These are phyloP conservation scores for Phaeophleospora eucalypticola DNA, from an alignment of 2,329 filamentous ascomycete genomes.

Conservation along the genomic window DNA sequence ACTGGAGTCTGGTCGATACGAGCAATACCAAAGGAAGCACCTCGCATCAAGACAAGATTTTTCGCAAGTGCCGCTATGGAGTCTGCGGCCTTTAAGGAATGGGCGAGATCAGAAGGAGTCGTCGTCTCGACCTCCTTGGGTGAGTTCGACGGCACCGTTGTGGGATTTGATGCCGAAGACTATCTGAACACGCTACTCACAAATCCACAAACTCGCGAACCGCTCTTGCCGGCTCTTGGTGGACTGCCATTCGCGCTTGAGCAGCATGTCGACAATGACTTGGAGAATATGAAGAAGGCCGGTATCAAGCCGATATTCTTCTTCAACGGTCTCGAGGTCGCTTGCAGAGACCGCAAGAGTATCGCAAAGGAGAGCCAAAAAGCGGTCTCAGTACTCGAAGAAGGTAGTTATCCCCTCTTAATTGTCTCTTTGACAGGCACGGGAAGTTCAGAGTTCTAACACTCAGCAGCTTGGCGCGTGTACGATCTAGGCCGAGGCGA, in stretches of 20 bases:
- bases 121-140: slow-evolving; percentile 7
- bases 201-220: slow-evolving; percentile 68
- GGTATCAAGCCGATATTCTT: slow-evolving; percentile 80
- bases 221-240: slow-evolving; percentile 82
- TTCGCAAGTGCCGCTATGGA: too few species aligned
- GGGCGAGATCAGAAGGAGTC: slow-evolving; percentile 15
- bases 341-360: slow-evolving; percentile 25
- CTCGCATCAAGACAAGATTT: too few species aligned
- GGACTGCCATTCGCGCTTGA: slow-evolving; percentile 76
- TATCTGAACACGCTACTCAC: slow-evolving; percentile 79
- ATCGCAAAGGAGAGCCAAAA: slow-evolving; percentile 24
- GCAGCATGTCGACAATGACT: slow-evolving; percentile 68
- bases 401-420: slow-evolving; percentile 26
- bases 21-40: too few species aligned
- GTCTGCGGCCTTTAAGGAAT: slow-evolving; percentile 20
- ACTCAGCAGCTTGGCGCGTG: slow-evolving; percentile 65
- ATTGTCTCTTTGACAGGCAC: not conserved
- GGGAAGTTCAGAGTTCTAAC: not conserved
- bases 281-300: slow-evolving; percentile 63
- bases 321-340: slow-evolving; percentile 74
- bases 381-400: slow-evolving; percentile 27
- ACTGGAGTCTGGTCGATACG: too few species aligned
- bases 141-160: slow-evolving; percentile 30
- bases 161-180: slow-evolving; percentile 62
- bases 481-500: slow-evolving; percentile 79